Evolutionary conservation across 768 basidiomycete genomes (phyloP), one percentile per base, ranked within the genome.

Genomic region (Auricularia cornea): DNA sequence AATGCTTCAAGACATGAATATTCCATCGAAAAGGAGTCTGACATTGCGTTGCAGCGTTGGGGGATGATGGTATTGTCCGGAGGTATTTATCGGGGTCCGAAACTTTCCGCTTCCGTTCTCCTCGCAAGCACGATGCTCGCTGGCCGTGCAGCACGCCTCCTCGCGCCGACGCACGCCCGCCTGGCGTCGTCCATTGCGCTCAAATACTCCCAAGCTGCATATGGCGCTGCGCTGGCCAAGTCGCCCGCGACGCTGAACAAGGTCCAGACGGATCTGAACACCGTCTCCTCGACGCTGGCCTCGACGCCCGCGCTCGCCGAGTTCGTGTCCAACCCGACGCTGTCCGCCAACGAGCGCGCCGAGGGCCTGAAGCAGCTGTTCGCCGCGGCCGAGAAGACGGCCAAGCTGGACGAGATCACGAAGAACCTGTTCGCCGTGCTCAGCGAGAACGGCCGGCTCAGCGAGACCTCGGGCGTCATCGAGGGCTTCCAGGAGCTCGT

Each of bases 401-500:
- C 87, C 63, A 40, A 57, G 33, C 54, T 57, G 26, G 30, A 31
- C 54, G 90, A 92, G 63, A 82, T 94, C 74, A 94, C 94, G 70
- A 90, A 89, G 83, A 96, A 98, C 79, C 83, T 99, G 69, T 86
- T 99, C 73, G 74, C 75, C 40, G 87, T 98, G 68, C 84, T 99
- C 65, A 89, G 91, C 64, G 91, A 96, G 76, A 99, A 99, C 75
- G 94, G 94, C 64, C 83, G 97, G 67, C 81, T 98, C 66, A 83
- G 79, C 66, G 90, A 96, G 81, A 86, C 90, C 20, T 79, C 84
- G 69, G 88, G 87, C 65, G 92, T 96, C 67, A 90, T 98, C 70
- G 85, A 89, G 72, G 93, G 91, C 65, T 98, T 98, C 80, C 88
- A 91, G 69, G 87, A 88, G 73, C 85, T 98, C 67, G 88, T 96